Conservation (phyloP, 1,139 yeast species). For the Pneumocystis carinii region DNA sequence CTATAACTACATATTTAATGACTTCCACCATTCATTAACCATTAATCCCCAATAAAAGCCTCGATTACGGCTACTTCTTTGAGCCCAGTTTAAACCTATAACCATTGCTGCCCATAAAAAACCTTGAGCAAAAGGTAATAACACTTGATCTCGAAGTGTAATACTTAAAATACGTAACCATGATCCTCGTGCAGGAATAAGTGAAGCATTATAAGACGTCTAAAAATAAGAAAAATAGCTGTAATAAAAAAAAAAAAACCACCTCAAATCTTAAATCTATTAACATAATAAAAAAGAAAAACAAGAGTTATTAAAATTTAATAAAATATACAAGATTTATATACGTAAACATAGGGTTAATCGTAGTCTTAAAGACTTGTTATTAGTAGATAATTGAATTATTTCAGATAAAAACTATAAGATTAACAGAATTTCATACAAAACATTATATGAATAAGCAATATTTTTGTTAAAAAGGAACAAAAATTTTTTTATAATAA, state of each 20-base stretch:
- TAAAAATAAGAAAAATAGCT: neutral
- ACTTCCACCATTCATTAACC: neutral
- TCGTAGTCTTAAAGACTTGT: no score
- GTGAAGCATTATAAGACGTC: neutral
- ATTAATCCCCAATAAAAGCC: neutral
- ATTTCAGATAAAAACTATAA: no score
- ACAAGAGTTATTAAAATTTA: neutral
- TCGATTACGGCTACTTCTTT: neutral
- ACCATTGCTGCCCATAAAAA: neutral
- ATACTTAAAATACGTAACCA: neutral
- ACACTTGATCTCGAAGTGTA: neutral
- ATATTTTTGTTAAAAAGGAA: no score
- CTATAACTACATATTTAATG: neutral
- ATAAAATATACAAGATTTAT: neutral
- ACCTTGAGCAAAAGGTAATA: neutral
- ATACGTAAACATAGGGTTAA: no score
- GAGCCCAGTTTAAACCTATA: neutral
- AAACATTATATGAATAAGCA: no score
- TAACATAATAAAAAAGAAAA: neutral
- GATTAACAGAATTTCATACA: no score
- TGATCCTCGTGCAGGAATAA: neutral
- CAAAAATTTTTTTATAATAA: no score
- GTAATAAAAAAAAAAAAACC: neutral
- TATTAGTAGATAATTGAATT: no score
- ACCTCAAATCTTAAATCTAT: neutral